Conservation (phyloP, 1,284 basidiomycete genomes). For the Rhodofomes roseus region DNA sequence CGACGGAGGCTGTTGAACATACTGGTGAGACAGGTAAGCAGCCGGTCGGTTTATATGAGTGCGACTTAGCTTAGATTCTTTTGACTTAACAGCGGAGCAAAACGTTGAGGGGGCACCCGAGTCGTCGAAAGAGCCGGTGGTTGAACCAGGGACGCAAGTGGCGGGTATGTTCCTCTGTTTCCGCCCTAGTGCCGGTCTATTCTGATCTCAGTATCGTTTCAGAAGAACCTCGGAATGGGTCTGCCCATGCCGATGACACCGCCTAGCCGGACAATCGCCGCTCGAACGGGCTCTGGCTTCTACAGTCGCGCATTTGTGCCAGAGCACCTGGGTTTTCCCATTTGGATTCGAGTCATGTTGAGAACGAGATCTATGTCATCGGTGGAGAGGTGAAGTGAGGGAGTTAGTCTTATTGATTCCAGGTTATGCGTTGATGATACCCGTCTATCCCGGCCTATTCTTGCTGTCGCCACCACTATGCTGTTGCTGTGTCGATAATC, state of each 20-base stretch:
- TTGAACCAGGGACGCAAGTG: neutral
- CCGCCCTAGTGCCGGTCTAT: too few species aligned
- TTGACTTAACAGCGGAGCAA: neutral
- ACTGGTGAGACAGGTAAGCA: neutral
- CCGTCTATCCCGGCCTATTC: neutral
- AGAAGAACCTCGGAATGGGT: neutral
- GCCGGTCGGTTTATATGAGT: neutral
- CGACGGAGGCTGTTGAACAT: too few species aligned
- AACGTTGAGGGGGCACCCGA: neutral
- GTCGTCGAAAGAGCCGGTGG: neutral
- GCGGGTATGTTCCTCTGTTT: neutral
- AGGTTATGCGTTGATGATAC: constrained; percentile 3
- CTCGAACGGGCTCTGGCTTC: neutral
- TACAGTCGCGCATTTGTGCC: neutral
- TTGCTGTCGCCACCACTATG: constrained; percentile 5
- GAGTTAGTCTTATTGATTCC: neutral
- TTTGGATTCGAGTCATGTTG: neutral
- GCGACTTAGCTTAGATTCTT: neutral
- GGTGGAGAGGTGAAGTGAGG: neutral
- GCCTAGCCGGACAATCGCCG: neutral
- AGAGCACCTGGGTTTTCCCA: neutral
- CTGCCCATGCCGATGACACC: neutral
- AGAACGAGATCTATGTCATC: neutral
- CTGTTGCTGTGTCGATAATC: constrained; percentile 6
- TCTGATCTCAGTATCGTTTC: neutral